Evolutionary conservation across 2,329 filamentous ascomycete species (phyloP).

Genomic region (Pseudomassariella vexata): DNA sequence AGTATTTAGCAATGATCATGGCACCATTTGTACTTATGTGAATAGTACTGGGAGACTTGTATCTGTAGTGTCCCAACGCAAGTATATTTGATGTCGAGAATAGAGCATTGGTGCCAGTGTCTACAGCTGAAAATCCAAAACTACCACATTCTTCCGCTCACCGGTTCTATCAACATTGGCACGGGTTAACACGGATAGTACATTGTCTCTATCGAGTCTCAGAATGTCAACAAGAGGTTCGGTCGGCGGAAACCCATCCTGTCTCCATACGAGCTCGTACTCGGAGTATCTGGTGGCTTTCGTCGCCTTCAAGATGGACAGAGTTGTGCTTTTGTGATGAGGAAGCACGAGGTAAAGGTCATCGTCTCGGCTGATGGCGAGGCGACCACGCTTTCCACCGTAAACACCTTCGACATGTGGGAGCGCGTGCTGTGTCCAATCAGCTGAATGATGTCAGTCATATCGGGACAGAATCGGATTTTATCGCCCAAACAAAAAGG

Average conservation of each 20-base stretch:
- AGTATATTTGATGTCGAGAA: no score
- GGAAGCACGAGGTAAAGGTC: conserved; percentile 33
- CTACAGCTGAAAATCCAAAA: conserved; percentile 30
- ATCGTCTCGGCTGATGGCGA: conserved; percentile 26
- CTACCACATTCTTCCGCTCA: conserved; percentile 20
- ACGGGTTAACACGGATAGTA: conserved; percentile 29
- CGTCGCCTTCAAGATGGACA: conserved; percentile 27
- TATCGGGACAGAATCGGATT: no score
- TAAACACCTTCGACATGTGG: conserved; percentile 22
- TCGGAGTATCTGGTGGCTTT: conserved; percentile 20
- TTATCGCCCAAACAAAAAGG: no score
- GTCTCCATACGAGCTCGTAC: conserved; percentile 31
- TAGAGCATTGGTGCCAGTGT: not conserved
- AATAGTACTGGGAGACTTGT: no score
- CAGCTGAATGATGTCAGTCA: no score
- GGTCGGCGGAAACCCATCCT: conserved; percentile 25
- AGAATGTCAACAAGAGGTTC: conserved; percentile 33
- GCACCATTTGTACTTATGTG: no score
- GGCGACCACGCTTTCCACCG: conserved; percentile 27
- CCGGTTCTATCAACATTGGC: conserved; percentile 8
- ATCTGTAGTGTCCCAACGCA: no score
- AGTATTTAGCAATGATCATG: no score
- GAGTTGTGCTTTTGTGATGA: conserved; percentile 17
- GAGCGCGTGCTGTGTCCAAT: conserved; percentile 26
- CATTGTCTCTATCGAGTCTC: conserved; percentile 27